These are phyloP conservation scores for Coemansia sp. DNA, from an alignment of 192 early-diverging fungal genomes.

Conservation along the genomic window DNA sequence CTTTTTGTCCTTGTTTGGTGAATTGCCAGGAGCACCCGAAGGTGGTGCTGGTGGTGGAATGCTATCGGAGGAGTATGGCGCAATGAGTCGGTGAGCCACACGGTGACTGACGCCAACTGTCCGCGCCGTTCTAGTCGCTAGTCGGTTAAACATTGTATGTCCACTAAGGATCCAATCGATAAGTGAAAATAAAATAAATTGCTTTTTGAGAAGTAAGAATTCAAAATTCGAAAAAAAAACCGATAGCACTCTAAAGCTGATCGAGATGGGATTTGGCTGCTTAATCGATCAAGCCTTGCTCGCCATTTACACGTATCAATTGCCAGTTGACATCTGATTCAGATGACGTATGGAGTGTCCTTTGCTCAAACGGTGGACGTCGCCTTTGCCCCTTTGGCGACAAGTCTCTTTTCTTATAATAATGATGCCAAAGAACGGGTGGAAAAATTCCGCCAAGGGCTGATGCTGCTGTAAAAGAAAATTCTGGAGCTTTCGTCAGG, in stretches of 20 bases:
- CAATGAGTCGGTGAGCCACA: not conserved
- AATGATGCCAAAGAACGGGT: not conserved
- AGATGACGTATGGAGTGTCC: no score
- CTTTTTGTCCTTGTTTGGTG: not conserved
- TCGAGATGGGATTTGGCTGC: no score
- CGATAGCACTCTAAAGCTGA: not conserved
- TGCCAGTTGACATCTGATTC: no score
- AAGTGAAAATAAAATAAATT: not conserved
- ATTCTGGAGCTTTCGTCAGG: not conserved
- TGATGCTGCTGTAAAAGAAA: not conserved
- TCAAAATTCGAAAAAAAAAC: not conserved
- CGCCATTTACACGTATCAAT: no score
- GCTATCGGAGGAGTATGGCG: slow-evolving; percentile 4
- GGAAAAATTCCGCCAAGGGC: not conserved
- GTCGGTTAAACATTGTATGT: not conserved
- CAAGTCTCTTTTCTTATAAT: not conserved
- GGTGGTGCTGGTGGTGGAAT: not conserved
- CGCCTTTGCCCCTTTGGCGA: not conserved
- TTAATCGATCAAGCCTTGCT: no score
- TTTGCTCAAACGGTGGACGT: not conserved
- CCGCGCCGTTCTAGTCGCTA: slow-evolving; percentile 1
- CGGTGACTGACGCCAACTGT: not conserved
- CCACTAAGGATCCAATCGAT: not conserved
- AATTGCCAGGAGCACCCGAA: not conserved
- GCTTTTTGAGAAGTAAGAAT: not conserved